These are phyloP conservation scores for Scutellaria galericulata DNA, from an alignment of 257 asterid species.

Conservation along the genomic window DNA sequence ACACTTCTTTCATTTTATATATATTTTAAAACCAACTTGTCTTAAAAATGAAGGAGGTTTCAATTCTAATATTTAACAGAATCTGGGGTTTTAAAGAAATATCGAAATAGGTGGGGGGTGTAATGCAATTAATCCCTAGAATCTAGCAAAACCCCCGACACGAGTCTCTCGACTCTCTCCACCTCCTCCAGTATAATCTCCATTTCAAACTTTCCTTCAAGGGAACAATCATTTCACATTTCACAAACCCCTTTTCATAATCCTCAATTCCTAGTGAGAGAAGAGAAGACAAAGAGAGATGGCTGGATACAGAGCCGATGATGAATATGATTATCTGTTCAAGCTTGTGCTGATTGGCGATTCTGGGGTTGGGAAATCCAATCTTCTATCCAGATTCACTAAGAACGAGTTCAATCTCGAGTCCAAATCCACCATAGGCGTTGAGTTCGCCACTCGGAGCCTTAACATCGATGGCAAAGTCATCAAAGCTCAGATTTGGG, in stretches of 20 bases:
- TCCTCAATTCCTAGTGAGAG: slow-evolving; percentile 14
- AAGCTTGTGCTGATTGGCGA: slow-evolving; percentile 72
- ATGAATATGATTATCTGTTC: slow-evolving; percentile 66
- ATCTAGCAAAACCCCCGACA: slow-evolving; percentile 50
- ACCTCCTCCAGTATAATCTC: slow-evolving; percentile 24
- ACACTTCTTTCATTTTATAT: too few species aligned
- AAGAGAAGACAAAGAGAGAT: slow-evolving; percentile 29
- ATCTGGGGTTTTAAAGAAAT: neutral
- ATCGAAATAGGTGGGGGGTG: neutral
- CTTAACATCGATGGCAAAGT: slow-evolving; percentile 58
- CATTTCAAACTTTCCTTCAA: slow-evolving; percentile 32
- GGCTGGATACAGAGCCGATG: slow-evolving; percentile 65
- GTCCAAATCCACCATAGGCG: slow-evolving; percentile 70
- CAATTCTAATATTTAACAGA: neutral
- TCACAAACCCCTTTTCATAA: neutral
- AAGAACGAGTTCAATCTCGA: slow-evolving; percentile 72
- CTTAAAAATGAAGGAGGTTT: neutral
- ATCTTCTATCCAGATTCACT: slow-evolving; percentile 68
- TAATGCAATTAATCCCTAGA: slow-evolving; percentile 33
- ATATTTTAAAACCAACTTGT: too few species aligned
- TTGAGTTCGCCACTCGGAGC: slow-evolving; percentile 67
- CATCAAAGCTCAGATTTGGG: slow-evolving; percentile 86
- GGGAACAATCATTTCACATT: slow-evolving; percentile 11
- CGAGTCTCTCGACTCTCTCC: slow-evolving; percentile 33
- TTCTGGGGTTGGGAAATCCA: slow-evolving; percentile 80